Base-by-base conservation (phyloP, 768 basidiomycete genomes). In the Pseudohyphozyma bogoriensis region DNA sequence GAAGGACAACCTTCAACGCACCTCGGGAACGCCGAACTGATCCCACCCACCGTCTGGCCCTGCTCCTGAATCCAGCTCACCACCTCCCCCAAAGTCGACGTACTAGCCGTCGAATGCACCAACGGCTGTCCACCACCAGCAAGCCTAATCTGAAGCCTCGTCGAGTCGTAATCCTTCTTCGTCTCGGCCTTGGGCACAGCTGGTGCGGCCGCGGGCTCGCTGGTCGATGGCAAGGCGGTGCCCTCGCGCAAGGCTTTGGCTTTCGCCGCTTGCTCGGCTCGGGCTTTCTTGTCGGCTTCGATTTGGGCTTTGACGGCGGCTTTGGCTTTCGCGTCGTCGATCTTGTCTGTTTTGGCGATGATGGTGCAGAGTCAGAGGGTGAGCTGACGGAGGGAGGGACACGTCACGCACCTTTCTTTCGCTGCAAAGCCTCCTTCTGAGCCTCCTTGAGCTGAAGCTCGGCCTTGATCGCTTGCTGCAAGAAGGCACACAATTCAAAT, bases 221-320 rank as follows among this genome's bases (percentile, higher is more conserved):
- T 51, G 1, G 74, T n/a, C 67, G 16, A 47, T 24, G 76, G 26
- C 61, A 26, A 37, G 39, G 68, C 24, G 77, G 70, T n/a, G 76
- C 92, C 92, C 37, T 93, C 89, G 35, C 92, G 81, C 10, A 92
- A 72, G 7, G 91, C 92, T 72, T 96, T 96, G 75, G 96, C 93
- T 50, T 84, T 78, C 0, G 91, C 91, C 2, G 84, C 79, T 69
- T 87, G 91, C 71, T 86, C 90, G 0, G 89, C 89, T 24, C 93
- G 83, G 12, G 82, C 85, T 55, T 82, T 81, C 76, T 91, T 97
- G 77, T 95, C 92, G 0, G 85, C 87, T 74, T 92, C 91, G 66
- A 96, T 95, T 73, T 95, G 91, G 1, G 86, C 88, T 72, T 89
- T 90, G 70, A 96, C 78, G 1, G 87, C 86, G 4, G 87, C 88